phyloP scores from a whole-genome alignment of 2,329 filamentous ascomycete genomes.

The Pestalotiopsis sp. region DNA sequence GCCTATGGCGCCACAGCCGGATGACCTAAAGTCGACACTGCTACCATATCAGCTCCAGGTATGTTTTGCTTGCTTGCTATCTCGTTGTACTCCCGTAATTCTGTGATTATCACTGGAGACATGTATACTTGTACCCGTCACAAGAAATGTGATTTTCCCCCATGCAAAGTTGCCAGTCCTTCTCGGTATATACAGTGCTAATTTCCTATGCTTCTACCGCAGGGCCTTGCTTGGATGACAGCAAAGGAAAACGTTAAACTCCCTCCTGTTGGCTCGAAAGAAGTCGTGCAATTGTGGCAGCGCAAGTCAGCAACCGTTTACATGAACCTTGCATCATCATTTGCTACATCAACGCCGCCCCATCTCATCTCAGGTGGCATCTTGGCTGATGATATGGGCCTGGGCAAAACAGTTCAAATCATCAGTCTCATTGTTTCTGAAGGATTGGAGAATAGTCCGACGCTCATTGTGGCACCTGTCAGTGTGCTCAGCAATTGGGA shows the following conservation, averaged over 20 bases:
- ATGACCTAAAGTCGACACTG: constrained; percentile 64
- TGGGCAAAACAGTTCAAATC: constrained; percentile 86
- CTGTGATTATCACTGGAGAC: too few species aligned
- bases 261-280: constrained; percentile 59
- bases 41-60: constrained; percentile 78
- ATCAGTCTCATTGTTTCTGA: constrained; percentile 73
- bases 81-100: too few species aligned
- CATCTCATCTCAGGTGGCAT: constrained; percentile 78
- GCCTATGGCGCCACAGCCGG: constrained; percentile 72
- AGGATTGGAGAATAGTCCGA: constrained; percentile 57
- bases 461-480: constrained; percentile 80
- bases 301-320: constrained; percentile 48
- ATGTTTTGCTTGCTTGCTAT: constrained; percentile 17
- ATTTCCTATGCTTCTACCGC: constrained; percentile 18
- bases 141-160: not conserved
- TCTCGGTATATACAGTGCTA: constrained; percentile 12
- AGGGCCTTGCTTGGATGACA: constrained; percentile 82
- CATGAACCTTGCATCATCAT: constrained; percentile 73
- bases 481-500: constrained; percentile 92
- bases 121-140: not conserved
- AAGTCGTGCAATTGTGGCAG: constrained; percentile 80
- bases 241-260: constrained; percentile 72
- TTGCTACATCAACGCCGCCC: constrained; percentile 59
- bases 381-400: constrained; percentile 88
- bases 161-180: not conserved